Percentiles rank a stretch among this genome's conserved stretches.
These are phyloP conservation scores for Penicillium sp. DNA, from an alignment of 2,329 filamentous ascomycete species.

Conservation along the genomic window DNA sequence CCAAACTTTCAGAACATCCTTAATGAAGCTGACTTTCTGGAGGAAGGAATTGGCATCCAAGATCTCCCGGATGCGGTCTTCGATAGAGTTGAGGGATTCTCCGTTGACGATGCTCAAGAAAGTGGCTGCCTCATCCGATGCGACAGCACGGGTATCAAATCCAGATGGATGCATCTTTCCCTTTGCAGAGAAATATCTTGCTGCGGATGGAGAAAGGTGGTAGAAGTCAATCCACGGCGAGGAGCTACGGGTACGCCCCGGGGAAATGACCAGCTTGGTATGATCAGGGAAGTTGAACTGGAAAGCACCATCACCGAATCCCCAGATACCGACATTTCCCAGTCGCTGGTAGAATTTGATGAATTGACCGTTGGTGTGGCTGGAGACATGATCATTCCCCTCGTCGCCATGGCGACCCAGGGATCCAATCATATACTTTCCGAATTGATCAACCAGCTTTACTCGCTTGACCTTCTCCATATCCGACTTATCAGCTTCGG, in stretches of 20 bases:
- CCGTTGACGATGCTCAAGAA: conserved; percentile 43
- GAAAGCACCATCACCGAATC: conserved; percentile 51
- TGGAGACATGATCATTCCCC: conserved; percentile 27
- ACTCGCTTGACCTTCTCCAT: conserved; percentile 50
- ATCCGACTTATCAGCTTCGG: conserved; percentile 39
- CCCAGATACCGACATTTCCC: conserved; percentile 55
- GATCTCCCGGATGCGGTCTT: conserved; percentile 43
- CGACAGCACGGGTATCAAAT: conserved; percentile 43
- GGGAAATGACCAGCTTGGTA: conserved; percentile 51
- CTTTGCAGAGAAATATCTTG: conserved; percentile 42
- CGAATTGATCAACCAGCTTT: conserved; percentile 51
- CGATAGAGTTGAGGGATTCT: conserved; percentile 30
- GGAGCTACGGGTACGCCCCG: conserved; percentile 37
- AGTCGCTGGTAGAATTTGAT: conserved; percentile 54
- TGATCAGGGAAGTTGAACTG: conserved; percentile 57
- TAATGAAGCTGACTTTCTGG: conserved; percentile 44
- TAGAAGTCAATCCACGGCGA: conserved; percentile 50
- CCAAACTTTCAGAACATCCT: conserved; percentile 43
- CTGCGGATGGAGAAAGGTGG: conserved; percentile 48
- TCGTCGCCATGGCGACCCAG: conserved; percentile 44
- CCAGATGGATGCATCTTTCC: conserved; percentile 46
- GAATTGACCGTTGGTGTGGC: conserved; percentile 37
- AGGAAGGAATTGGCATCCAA: conserved; percentile 47
- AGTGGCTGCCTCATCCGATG: conserved; percentile 42
- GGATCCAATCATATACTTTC: conserved; percentile 53